These are phyloP conservation scores for Backusella tarrabulga DNA, from an alignment of 192 early-diverging fungal species.

Conservation along the genomic window DNA sequence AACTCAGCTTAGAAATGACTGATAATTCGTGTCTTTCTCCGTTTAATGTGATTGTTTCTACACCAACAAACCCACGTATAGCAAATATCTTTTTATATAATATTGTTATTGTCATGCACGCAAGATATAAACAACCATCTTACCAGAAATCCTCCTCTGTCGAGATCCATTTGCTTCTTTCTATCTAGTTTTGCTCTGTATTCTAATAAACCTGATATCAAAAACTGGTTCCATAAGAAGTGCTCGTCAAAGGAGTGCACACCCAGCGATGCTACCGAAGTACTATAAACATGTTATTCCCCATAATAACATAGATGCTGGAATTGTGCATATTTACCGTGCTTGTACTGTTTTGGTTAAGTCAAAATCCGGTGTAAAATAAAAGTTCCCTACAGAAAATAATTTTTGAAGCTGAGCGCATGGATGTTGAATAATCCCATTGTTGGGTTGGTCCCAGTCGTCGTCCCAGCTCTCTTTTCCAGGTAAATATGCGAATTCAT, in stretches of 20 bases:
- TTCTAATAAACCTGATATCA: constrained; percentile 77
- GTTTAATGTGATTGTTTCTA: constrained; percentile 34
- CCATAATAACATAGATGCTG: background rate
- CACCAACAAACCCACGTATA: constrained; percentile 80
- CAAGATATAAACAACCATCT: background rate
- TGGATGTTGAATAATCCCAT: constrained; percentile 60
- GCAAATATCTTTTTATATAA: constrained; percentile 51
- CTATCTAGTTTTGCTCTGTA: constrained; percentile 77
- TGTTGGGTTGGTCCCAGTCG: constrained; percentile 40
- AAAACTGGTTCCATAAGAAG: constrained; percentile 92
- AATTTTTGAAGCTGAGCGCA: constrained; percentile 74
- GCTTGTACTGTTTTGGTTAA: constrained; percentile 79
- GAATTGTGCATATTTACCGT: constrained; percentile 40
- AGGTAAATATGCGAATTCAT: constrained; percentile 48
- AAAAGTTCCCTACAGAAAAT: constrained; percentile 87
- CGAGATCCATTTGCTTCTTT: constrained; percentile 63
- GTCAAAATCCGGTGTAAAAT: constrained; percentile 88
- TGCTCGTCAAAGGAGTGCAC: constrained; percentile 58
- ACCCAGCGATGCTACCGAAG: constrained; percentile 47
- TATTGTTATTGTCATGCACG: background rate
- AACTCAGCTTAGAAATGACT: constrained; percentile 76
- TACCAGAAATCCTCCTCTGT: constrained; percentile 74
- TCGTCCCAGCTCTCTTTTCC: constrained; percentile 39
- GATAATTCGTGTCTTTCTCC: constrained; percentile 48
- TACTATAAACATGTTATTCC: constrained; percentile 25